Evolutionary conservation across 371 early-diverging fungal genomes (phyloP).

Genomic region (Homolaphlyctis polyrhiza): DNA sequence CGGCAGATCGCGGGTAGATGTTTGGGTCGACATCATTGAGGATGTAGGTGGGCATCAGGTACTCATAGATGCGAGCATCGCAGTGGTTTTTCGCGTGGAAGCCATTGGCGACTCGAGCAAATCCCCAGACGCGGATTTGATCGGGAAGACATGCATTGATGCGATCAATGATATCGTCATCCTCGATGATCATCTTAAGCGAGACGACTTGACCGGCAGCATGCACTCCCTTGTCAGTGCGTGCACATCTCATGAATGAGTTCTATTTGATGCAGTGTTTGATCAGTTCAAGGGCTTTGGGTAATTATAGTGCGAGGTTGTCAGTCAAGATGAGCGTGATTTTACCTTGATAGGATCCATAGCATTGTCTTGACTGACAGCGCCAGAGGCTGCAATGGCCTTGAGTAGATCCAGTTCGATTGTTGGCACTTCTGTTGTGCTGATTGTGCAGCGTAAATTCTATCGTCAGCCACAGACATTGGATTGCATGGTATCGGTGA

Average conservation of each 20-base stretch:
- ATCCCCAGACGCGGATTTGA: conserved; percentile 85
- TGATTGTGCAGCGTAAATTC: conserved; percentile 1
- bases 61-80: conserved; percentile 95
- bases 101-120: conserved; percentile 62
- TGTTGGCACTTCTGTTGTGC: conserved; percentile 22
- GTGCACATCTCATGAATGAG: conserved; percentile 77
- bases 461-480: not conserved
- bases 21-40: conserved; percentile 11
- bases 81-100: conserved; percentile 93
- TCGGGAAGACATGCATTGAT: conserved; percentile 71
- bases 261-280: conserved; percentile 37
- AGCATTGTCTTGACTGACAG: conserved; percentile 32
- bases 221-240: conserved; percentile 99
- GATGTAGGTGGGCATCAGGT: conserved; percentile 92
- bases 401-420: conserved; percentile 38
- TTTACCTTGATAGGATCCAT: conserved; percentile 26
- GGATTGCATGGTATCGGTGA: not conserved
- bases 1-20: conserved; percentile 11
- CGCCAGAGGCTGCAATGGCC: conserved; percentile 30
- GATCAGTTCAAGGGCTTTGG: no score
- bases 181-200: conserved; percentile 79
- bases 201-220: conserved; percentile 95
- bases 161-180: conserved; percentile 63
- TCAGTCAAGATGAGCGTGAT: not conserved
- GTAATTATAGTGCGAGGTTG: not conserved